Evolutionary conservation across 129 eudicot species (phyloP).

Genomic region (Arctium minus): DNA sequence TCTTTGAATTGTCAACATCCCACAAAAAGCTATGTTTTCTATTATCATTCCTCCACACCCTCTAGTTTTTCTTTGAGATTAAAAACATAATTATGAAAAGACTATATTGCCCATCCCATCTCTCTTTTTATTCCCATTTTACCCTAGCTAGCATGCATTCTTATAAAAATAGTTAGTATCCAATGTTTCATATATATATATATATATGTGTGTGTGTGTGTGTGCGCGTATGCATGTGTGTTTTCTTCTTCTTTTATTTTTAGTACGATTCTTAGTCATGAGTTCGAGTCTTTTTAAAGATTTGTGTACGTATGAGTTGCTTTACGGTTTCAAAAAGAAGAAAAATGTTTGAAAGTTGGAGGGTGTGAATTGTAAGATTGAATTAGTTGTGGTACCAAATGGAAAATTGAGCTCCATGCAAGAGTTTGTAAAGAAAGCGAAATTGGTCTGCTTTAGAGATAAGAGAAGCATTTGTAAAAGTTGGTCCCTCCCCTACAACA

Average conservation of each 20-base stretch:
- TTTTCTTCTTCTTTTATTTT: too few relatives aligned
- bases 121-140: neutral
- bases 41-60: neutral
- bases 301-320: neutral
- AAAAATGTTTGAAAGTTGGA: neutral
- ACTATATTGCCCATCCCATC: neutral
- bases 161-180: neutral
- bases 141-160: neutral
- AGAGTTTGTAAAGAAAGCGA: neutral
- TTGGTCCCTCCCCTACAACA: neutral
- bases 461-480: neutral
- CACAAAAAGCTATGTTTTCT: slow-evolving; percentile 8
- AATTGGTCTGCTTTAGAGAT: neutral
- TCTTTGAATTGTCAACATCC: slow-evolving; percentile 12
- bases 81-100: neutral
- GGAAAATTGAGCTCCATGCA: neutral
- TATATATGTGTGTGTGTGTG: too few relatives aligned
- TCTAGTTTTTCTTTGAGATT: neutral
- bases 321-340: neutral
- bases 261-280: neutral
- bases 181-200: neutral
- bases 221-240: neutral
- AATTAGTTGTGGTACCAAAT: neutral
- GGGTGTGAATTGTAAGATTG: neutral
- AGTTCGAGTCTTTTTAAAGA: neutral